Evolutionary conservation across 805 yeast species (phyloP), one percentile per base, ranked within the genome.

Genomic region (Lipomyces spencermartinsiae): DNA sequence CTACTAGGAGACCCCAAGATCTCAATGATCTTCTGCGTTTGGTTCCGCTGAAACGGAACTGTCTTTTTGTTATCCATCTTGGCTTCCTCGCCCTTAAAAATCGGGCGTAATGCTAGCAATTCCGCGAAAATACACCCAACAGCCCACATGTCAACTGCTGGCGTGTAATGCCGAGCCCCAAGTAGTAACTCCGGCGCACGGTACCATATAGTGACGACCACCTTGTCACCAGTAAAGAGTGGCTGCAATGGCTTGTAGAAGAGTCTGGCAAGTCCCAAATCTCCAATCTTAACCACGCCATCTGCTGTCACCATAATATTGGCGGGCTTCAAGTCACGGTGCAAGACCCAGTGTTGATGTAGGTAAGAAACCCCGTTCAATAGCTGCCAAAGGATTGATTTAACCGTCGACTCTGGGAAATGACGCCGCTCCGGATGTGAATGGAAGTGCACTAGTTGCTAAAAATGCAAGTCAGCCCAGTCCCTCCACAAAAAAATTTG

Each of bases 71-170:
- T 91, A 77, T 93, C 98, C 85, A 94, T 90, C 74, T 94, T 94
- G 14, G 97, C 95, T 76, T 95, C 99, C 79, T 95, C 99, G 63
- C 99, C 99, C 78, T 95, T 95, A 81, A 95, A 95, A 9, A 95
- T 89, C 0, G 99, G 99, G 73, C 97, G 81, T 39, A 95, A 79
- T 0, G 97, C 91, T 14, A 95, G 81, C 62, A 95, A 80, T 76
- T 95, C 99, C 0, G 97, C 98, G 73, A 94, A 85, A 2, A 85
- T 86, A 76, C 88, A 85, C 19, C 87, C 88, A 16, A 84, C 78
- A 0, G 87, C 86, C 88, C 88, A 85, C 76, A 85, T 77, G 71
- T 85, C 88, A 81, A 80, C 95, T 97, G 76, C 74, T 22, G 71
- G 70, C 19, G 74, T 71, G 63, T 77, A 77, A 25, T 71, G 72